Conservation (phyloP, 768 basidiomycete species). For the Sporobolomyces roseus region DNA sequence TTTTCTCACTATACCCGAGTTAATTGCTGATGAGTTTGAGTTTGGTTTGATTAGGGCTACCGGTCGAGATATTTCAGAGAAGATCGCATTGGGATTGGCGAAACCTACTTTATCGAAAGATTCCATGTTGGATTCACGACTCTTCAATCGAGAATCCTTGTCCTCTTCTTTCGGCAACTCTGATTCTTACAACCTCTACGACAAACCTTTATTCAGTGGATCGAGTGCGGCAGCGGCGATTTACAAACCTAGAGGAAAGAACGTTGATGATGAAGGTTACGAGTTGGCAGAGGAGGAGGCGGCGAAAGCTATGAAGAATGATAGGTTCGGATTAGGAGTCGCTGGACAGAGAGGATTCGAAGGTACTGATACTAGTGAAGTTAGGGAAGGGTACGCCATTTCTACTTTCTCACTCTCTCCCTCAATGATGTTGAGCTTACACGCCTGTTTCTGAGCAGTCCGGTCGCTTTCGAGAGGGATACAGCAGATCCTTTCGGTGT, state of each 20-base stretch:
- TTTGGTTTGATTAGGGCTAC: conserved; percentile 57
- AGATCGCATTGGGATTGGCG: conserved; percentile 93
- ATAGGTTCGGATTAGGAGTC: conserved; percentile 85
- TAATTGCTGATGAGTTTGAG: neutral
- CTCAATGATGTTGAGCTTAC: neutral
- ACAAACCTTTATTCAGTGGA: conserved; percentile 90
- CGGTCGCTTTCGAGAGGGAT: conserved; percentile 98
- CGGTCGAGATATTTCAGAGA: conserved; percentile 98
- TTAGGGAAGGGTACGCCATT: conserved; percentile 36
- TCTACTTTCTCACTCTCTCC: neutral
- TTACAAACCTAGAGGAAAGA: conserved; percentile 89
- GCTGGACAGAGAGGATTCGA: conserved; percentile 69
- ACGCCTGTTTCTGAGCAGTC: conserved; percentile 62
- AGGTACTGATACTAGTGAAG: conserved; percentile 78
- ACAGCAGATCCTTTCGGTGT: conserved; percentile 93
- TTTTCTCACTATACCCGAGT: neutral
- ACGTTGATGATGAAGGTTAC: conserved; percentile 78
- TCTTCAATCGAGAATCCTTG: conserved; percentile 94
- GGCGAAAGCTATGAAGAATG: conserved; percentile 80
- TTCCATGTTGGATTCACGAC: conserved; percentile 89
- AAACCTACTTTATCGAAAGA: conserved; percentile 96
- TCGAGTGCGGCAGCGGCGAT: conserved; percentile 98
- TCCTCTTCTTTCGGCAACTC: conserved; percentile 78
- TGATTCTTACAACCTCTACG: conserved; percentile 91
- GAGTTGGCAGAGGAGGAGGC: conserved; percentile 93